Evolutionary conservation across 116 monocot species (phyloP), one percentile per base, ranked within the genome.

Genomic region (Papilionanthe hybrid): DNA sequence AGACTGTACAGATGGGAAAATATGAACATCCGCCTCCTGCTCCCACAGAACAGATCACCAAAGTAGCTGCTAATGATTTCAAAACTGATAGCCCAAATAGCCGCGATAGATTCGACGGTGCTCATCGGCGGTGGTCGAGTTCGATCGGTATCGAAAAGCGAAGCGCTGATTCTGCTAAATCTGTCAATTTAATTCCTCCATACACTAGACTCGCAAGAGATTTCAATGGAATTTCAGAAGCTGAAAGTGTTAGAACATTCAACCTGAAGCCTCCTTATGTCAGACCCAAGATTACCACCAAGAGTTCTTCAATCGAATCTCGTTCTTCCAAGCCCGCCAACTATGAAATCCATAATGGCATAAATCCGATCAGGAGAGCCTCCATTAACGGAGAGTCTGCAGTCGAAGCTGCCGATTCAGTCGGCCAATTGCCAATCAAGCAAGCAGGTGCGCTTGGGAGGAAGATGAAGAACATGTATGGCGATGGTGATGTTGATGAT

Each of bases 241-340:
- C 45, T 45, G 45, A 0, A 10, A 45, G 45, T 45, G 10, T 45
- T 45, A 45, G 45, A 45, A 7, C 45, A 45, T 45, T 72, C 17
- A 58, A 78, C 44, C 44, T 78, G 84, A 80, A 42, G 55, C 89
- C 89, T 50, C 89, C 89, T 28, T 89, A 89, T 78, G 82, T 84
- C 15, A 84, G 83, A 76, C 60, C 84, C 48, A 77, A 76, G 5
- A 50, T 71, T 29, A 72, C 49, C 9, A 72, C 49, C 45, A 45
- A 45, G 19, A 50, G 37, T 42, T 0, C 73, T 45, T 45, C 45
- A 15, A 41, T 53, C 42, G 75, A 32, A 37, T 67, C 75, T 29
- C 37, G 79, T 44, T 63, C 20, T 42, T n/a, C 15, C 3, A 9
- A 7, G 2, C 50, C 28, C 45, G 55, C 72, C 49, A 55, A 55